phyloP scores from a whole-genome alignment of 495 filamentous ascomycete species.

The Tuber borchii region DNA sequence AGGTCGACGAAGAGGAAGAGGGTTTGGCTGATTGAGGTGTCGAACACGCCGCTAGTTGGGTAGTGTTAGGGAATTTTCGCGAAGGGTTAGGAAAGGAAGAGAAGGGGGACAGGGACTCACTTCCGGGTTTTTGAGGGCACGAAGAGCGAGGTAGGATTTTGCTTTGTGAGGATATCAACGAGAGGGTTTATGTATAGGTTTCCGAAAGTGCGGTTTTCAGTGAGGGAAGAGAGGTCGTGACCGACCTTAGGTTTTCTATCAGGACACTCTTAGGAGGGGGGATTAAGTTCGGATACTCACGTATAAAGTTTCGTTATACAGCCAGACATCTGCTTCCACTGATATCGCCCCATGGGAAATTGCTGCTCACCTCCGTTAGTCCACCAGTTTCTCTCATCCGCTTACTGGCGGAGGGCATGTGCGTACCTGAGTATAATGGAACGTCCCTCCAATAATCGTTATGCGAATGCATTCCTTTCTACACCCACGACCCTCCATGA shows the following conservation, averaged over 20 bases:
- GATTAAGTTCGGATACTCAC: constrained; percentile 8
- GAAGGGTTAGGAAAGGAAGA: neutral
- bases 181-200: constrained; percentile 62
- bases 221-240: constrained; percentile 51
- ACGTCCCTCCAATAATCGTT: constrained; percentile 86
- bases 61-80: neutral
- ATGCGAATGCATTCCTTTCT: constrained; percentile 57
- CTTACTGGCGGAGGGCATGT: neutral
- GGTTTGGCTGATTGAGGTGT: constrained; percentile 53
- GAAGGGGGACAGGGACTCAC: neutral
- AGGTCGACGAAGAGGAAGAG: constrained; percentile 67
- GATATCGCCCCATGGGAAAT: constrained; percentile 62
- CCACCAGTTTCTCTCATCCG: neutral
- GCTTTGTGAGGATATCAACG: constrained; percentile 50
- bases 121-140: constrained; percentile 15
- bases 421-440: constrained; percentile 51
- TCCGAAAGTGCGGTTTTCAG: constrained; percentile 53
- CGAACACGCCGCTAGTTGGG: constrained; percentile 54
- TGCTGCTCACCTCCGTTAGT: constrained; percentile 39
- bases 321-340: constrained; percentile 86
- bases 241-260: constrained; percentile 52
- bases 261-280: neutral
- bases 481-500: neutral
- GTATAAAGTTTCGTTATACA: constrained; percentile 60
- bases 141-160: constrained; percentile 47